Evolutionary conservation across 176 grass and related monocot species (phyloP).

Genomic region (Musa schizocarpa): DNA sequence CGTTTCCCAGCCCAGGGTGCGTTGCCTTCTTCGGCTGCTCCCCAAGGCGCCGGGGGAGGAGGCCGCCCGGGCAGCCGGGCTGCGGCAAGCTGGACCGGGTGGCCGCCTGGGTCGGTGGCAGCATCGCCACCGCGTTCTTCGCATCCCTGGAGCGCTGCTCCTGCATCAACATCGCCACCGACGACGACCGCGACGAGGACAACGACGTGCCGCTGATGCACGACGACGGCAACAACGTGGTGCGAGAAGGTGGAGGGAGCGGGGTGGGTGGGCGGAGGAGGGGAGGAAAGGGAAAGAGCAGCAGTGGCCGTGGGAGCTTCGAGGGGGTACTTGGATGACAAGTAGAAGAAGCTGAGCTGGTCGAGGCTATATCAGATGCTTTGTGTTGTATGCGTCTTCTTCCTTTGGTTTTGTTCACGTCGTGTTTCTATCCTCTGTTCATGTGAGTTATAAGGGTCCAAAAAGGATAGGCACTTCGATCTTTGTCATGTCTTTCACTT

Average conservation of each 20-base stretch:
- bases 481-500: no score
- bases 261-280: not conserved
- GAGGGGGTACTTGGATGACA: no score
- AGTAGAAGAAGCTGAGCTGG: no score
- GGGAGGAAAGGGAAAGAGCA: not conserved
- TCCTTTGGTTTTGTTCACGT: no score
- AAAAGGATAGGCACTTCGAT: no score
- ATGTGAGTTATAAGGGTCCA: no score
- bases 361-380: no score
- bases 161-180: slow-evolving; percentile 9
- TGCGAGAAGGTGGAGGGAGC: not conserved
- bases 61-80: not conserved
- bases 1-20: not conserved
- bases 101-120: slow-evolving; percentile 1
- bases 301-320: no score
- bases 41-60: not conserved
- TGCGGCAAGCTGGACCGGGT: not conserved
- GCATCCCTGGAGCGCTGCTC: slow-evolving; percentile 8
- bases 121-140: slow-evolving; percentile 9
- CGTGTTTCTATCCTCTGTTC: no score
- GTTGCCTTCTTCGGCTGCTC: not conserved
- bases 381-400: no score
- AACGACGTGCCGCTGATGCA: slow-evolving; percentile 8
- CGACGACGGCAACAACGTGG: not conserved
- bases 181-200: not conserved